Evolutionary conservation across 2,329 filamentous ascomycete species (phyloP).

Genomic region (Metarhizium brunneum): DNA sequence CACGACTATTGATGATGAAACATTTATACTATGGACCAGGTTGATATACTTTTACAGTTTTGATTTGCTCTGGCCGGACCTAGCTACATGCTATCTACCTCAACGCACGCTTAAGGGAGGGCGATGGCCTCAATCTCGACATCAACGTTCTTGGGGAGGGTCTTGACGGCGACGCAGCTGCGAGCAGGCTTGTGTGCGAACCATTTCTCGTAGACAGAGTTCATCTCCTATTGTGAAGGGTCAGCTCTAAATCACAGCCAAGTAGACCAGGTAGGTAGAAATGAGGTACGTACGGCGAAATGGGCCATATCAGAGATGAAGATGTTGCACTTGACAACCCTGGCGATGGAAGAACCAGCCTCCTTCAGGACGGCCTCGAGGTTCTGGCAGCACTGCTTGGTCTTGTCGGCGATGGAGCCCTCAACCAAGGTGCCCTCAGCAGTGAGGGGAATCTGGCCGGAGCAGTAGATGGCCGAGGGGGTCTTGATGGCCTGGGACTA

Average conservation of each 20-base stretch:
- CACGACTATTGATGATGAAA: background rate
- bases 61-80: background rate
- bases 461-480: slow-evolving; percentile 56
- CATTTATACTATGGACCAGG: background rate
- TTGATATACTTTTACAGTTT: background rate
- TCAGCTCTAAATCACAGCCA: background rate
- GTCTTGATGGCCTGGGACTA: slow-evolving; percentile 61
- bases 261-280: background rate
- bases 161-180: slow-evolving; percentile 84
- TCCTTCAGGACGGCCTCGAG: slow-evolving; percentile 74
- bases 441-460: slow-evolving; percentile 63
- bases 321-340: slow-evolving; percentile 84
- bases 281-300: slow-evolving; percentile 49
- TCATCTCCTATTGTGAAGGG: slow-evolving; percentile 51
- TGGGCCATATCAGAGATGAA: slow-evolving; percentile 88
- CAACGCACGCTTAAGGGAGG: slow-evolving; percentile 36
- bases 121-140: slow-evolving; percentile 90
- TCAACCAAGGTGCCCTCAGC: slow-evolving; percentile 45
- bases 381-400: slow-evolving; percentile 59
- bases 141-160: slow-evolving; percentile 75
- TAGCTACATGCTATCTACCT: background rate
- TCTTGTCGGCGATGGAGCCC: slow-evolving; percentile 55
- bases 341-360: slow-evolving; percentile 67
- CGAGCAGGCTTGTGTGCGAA: slow-evolving; percentile 79
- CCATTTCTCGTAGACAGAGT: slow-evolving; percentile 75